Conservation (phyloP, 352 stramenopile genomes). For the Globisporangium polare region DNA sequence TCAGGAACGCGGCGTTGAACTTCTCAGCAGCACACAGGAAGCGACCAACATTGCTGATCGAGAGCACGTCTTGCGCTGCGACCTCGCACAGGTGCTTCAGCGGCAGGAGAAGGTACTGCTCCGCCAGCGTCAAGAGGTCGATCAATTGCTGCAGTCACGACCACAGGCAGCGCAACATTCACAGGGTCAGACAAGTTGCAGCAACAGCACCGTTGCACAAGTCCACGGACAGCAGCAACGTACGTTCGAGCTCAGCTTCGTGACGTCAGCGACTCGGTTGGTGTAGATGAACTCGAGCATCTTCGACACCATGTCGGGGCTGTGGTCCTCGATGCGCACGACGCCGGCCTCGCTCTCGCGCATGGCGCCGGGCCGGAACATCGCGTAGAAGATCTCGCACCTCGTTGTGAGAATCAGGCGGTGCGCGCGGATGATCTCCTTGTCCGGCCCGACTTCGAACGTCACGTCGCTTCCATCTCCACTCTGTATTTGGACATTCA, state of each 20-base stretch:
- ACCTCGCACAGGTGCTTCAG: conserved; percentile 80
- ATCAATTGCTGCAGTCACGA: conserved; percentile 69
- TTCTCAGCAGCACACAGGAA: conserved; percentile 81
- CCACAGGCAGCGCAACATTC: background rate
- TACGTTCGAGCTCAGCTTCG: conserved; percentile 70
- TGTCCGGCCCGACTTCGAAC: conserved; percentile 63
- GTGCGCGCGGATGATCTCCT: conserved; percentile 61
- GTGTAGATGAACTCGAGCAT: conserved; percentile 94
- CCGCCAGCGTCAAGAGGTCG: conserved; percentile 72
- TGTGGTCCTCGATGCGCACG: conserved; percentile 81
- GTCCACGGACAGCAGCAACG: conserved; percentile 9
- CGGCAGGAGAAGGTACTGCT: conserved; percentile 75
- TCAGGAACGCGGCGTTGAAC: conserved; percentile 80
- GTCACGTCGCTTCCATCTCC: conserved; percentile 63
- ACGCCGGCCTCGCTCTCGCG: conserved; percentile 75
- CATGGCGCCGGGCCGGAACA: conserved; percentile 86
- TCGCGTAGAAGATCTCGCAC: conserved; percentile 88
- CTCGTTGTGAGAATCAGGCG: conserved; percentile 74
- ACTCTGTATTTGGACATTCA: conserved; percentile 25
- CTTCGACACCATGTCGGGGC: conserved; percentile 80
- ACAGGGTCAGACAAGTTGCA: background rate
- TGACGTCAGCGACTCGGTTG: conserved; percentile 80
- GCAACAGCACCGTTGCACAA: background rate
- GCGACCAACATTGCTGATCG: conserved; percentile 66
- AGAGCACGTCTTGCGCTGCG: conserved; percentile 62